These are phyloP conservation scores for Vigna hirtella DNA, from an alignment of 306 rosid genomes.

Conservation along the genomic window DNA sequence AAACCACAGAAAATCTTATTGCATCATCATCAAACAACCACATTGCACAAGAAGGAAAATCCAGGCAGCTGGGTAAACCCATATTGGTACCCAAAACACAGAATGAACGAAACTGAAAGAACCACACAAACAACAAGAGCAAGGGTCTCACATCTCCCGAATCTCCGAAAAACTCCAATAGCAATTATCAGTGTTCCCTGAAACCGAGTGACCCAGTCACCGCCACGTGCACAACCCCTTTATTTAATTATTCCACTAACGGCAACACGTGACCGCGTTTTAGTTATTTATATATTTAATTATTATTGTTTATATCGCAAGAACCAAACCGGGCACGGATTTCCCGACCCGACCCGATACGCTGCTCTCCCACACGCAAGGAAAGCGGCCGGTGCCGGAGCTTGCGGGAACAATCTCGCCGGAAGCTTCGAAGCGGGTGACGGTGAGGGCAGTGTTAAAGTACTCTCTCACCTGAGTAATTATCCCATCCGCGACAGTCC, in stretches of 20 bases:
- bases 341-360: conserved; percentile 73
- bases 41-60: conserved; percentile 40
- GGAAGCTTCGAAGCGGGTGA: conserved; percentile 63
- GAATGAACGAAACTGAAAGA: neutral
- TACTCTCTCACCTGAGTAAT: conserved; percentile 87
- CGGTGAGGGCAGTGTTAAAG: conserved; percentile 92
- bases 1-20: conserved; percentile 48
- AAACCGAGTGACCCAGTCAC: neutral
- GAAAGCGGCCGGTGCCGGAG: conserved; percentile 52
- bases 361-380: conserved; percentile 91
- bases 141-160: conserved; percentile 49
- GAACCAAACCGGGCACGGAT: conserved; percentile 94
- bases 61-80: conserved; percentile 44
- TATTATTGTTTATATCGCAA: conserved; percentile 60
- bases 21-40: conserved; percentile 28
- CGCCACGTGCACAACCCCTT: conserved; percentile 45
- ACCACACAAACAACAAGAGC: neutral
- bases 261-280: conserved; percentile 40
- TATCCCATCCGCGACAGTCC: conserved; percentile 87
- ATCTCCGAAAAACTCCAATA: neutral
- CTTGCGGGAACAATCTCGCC: conserved; percentile 55
- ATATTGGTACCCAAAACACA: conserved; percentile 36
- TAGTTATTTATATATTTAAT: neutral
- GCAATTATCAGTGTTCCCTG: neutral
- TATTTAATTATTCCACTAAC: conserved; percentile 21